phyloP scores from a whole-genome alignment of 2,329 filamentous ascomycete species.

The Ceratocystis harringtonii region DNA sequence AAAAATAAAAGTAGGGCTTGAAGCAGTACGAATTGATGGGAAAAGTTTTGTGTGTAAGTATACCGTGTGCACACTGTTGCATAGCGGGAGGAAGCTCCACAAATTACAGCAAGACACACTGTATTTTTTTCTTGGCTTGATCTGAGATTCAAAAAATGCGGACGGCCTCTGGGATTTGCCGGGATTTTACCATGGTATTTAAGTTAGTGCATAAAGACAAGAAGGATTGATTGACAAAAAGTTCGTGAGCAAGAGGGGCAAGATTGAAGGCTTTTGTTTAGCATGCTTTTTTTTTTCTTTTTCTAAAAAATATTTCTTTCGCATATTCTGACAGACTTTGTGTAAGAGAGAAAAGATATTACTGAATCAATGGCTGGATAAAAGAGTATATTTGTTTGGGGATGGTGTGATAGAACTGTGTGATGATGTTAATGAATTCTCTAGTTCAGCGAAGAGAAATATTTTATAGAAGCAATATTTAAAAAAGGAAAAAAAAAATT shows the following conservation, averaged over 20 bases:
- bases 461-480: not conserved
- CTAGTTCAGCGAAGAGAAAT: not conserved
- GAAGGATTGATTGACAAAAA: not conserved
- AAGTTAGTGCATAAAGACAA: not conserved
- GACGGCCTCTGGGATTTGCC: not conserved
- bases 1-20: not conserved
- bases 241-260: not conserved
- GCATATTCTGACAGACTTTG: too few species aligned
- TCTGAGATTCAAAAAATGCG: not conserved
- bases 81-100: not conserved
- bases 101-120: not conserved
- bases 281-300: too few species aligned
- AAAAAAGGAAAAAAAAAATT: conserved; percentile 10
- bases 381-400: too few species aligned
- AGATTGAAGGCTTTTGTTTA: too few species aligned
- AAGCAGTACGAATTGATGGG: not conserved
- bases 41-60: not conserved
- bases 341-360: too few species aligned
- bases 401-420: too few species aligned
- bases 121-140: not conserved
- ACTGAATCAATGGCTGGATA: too few species aligned
- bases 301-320: too few species aligned
- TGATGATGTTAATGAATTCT: too few species aligned
- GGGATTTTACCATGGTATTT: not conserved
- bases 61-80: not conserved